These are phyloP conservation scores for Coemansia sp. DNA, from an alignment of 192 early-diverging fungal genomes.

Conservation along the genomic window DNA sequence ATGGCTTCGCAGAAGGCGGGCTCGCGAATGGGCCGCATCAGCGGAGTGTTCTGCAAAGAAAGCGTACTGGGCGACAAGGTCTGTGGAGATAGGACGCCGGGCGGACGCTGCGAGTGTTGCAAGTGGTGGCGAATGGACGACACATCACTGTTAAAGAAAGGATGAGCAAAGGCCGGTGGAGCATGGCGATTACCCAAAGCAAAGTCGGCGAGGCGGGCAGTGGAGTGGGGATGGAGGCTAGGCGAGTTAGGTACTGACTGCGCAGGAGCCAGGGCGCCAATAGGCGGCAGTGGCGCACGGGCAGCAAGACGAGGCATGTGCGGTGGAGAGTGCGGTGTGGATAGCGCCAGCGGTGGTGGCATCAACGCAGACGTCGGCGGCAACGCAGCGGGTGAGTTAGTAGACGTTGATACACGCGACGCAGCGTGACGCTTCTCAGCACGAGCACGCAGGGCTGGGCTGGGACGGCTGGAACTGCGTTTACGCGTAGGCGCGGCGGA, in stretches of 20 bases:
- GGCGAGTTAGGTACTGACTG: conserved; percentile 54
- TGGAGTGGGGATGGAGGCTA: conserved; percentile 17
- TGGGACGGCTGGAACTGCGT: conserved; percentile 4
- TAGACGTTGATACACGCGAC: conserved; percentile 1
- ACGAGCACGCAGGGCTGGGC: conserved; percentile 1
- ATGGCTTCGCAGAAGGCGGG: too few relatives aligned
- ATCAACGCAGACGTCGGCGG: conserved; percentile 8
- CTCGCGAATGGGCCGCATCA: conserved; percentile 27
- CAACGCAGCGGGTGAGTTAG: conserved; percentile 26
- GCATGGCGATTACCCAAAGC: background rate
- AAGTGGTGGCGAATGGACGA: conserved; percentile 50
- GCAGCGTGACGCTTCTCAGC: conserved; percentile 8
- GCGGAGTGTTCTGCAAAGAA: conserved; percentile 42
- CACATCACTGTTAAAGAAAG: conserved; percentile 45
- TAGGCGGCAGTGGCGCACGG: conserved; percentile 22
- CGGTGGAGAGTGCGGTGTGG: conserved; percentile 20
- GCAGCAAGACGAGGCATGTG: background rate
- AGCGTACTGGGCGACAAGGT: conserved; percentile 11
- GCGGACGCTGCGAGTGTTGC: conserved; percentile 20
- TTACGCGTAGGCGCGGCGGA: conserved; percentile 13
- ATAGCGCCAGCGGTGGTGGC: conserved; percentile 4
- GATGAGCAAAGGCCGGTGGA: conserved; percentile 7
- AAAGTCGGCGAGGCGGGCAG: conserved; percentile 3
- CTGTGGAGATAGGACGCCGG: conserved; percentile 5
- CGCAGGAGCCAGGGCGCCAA: conserved; percentile 20